Percentiles rank a stretch among this genome's conserved stretches.
Conservation (phyloP, 2,329 filamentous ascomycete species). For the Stachybotrys echinatus region DNA sequence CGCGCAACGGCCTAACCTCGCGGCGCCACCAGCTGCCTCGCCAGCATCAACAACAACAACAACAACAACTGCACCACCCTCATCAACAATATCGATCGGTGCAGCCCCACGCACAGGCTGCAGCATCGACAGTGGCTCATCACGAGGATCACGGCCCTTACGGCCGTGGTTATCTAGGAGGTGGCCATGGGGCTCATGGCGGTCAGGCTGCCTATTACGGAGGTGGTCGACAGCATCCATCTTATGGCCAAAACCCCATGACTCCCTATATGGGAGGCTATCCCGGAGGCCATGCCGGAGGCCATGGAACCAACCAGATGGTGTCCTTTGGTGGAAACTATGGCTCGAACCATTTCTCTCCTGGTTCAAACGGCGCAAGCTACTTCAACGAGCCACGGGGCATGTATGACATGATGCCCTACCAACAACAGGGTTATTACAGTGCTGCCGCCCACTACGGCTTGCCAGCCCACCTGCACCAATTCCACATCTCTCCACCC, state of each 20-base stretch:
- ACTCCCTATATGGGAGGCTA: constrained; percentile 35
- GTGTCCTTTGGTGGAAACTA: constrained; percentile 37
- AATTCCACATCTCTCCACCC: constrained; percentile 33
- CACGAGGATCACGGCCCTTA: constrained; percentile 54
- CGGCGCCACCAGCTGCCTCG: constrained; percentile 26
- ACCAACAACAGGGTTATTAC: constrained; percentile 32
- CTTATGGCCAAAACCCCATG: constrained; percentile 44
- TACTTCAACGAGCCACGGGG: constrained; percentile 35
- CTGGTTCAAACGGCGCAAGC: constrained; percentile 27
- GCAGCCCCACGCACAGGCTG: constrained; percentile 32
- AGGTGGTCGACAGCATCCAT: constrained; percentile 23
- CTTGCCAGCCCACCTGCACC: constrained; percentile 28
- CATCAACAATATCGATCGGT: constrained; percentile 34
- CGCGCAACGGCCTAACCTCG: constrained; percentile 14
- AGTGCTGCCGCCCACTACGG: constrained; percentile 20
- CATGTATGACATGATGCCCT: constrained; percentile 48
- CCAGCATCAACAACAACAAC: constrained; percentile 26
- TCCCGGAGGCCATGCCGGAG: constrained; percentile 23
- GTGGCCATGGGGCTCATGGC: constrained; percentile 4
- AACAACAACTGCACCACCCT: constrained; percentile 26
- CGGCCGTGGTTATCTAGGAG: constrained; percentile 28
- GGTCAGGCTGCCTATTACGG: constrained; percentile 14
- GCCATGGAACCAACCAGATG: constrained; percentile 41
- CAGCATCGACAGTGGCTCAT: constrained; percentile 59
- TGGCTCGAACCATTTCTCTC: constrained; percentile 36